Base-by-base conservation (phyloP, 2,329 filamentous ascomycete genomes). In the Colletotrichum viniferum region DNA sequence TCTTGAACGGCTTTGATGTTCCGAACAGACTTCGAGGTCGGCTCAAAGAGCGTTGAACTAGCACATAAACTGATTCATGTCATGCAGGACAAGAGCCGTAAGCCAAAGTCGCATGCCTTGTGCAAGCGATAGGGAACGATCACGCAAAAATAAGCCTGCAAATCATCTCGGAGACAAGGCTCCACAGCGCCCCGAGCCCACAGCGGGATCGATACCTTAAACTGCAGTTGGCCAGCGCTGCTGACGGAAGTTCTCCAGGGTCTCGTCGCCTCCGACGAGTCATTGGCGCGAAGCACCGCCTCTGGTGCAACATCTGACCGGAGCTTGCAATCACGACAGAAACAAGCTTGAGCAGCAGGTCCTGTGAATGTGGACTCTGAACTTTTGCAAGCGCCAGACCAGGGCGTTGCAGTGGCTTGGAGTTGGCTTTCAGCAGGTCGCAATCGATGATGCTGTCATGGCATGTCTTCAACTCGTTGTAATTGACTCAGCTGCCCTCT, bases 141-240 rank as follows among this genome's bases (percentile, higher is more conserved):
- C 61, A 75, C 38, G 69, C 56, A 68, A 63, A 38, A 60, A 21
- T 18, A 66, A 63, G 52, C 43, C 55, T 12, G 55, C 26, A 58
- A 36, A 55, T 63, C 24, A 32, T 48, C 16, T 56, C 52, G 62
- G 62, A 36, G 13, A 43, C 58, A 55, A 60, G 48, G 18, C 18
- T 21, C 56, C 38, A n/a, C 36, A 24, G n/a, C n/a, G 61, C 69
- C 4, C 36, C 64, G 18, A 71, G 60, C 61, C 68, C 30, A 52
- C 71, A 43, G 62, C 24, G 72, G 61, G 61, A 56, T 66, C 52
- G 34, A 65, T 71, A 71, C 72, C 56, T 66, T 63, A 48, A 63
- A 72, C 62, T 73, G 71, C 71, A 73, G 65, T 60, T 70, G 38
- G 48, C 36, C n/a, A 52, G 52, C 52, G 62, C 63, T 34, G 36